Conservation (phyloP, 1,284 basidiomycete genomes). For the Cryptococcus jaspeensis region DNA sequence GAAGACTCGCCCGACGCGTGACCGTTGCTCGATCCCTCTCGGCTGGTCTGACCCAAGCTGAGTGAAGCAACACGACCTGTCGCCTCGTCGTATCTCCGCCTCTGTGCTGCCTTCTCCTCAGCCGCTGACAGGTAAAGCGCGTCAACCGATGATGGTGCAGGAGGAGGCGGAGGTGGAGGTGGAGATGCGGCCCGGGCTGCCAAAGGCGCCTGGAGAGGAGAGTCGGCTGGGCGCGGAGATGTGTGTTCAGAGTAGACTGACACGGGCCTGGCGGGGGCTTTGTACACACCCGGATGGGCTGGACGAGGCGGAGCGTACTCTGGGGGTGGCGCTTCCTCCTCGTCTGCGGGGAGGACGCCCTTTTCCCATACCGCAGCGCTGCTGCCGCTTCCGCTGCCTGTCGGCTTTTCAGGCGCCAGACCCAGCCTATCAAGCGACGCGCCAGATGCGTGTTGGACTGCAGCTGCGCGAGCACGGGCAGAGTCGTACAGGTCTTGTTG, state of each 20-base stretch:
- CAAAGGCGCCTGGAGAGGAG: constrained; percentile 4
- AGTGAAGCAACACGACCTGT: neutral
- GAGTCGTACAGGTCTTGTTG: constrained; percentile 61
- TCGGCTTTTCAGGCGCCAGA: constrained; percentile 14
- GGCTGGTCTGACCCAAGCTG: no score
- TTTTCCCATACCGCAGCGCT: no score
- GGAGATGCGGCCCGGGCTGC: neutral
- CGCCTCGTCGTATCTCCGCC: constrained; percentile 34
- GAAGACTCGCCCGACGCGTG: no score
- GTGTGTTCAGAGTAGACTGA: constrained; percentile 12
- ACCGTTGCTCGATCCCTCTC: no score
- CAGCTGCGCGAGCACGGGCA: constrained; percentile 64
- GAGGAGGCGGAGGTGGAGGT: neutral
- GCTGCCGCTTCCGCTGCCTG: neutral
- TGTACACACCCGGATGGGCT: constrained; percentile 15
- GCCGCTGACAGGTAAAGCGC: constrained; percentile 24
- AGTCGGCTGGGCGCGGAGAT: neutral
- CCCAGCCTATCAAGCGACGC: constrained; percentile 36
- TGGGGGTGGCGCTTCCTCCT: constrained; percentile 13
- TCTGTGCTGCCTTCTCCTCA: constrained; percentile 40
- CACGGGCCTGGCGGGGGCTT: constrained; percentile 17
- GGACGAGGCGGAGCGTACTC: constrained; percentile 18
- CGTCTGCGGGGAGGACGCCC: neutral
- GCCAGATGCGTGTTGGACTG: constrained; percentile 42
- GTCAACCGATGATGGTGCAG: neutral